Percentiles rank a stretch among this genome's conserved stretches.
phyloP scores from a whole-genome alignment of 164 flowering plant genomes.

The Euptelea pleiosperma region DNA sequence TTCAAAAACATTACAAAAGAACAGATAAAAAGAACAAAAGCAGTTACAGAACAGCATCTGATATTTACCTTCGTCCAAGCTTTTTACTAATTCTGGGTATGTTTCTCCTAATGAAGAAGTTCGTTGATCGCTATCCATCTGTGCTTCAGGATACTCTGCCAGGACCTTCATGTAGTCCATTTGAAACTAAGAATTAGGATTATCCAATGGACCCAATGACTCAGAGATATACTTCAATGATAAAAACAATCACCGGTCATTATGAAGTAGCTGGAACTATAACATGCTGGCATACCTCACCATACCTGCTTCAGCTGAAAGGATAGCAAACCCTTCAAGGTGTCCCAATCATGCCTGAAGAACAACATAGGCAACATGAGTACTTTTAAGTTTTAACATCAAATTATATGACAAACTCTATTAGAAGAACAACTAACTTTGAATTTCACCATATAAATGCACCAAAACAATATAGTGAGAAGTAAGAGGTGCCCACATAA shows the following conservation, averaged over 20 bases:
- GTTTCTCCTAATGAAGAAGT: conserved; percentile 63
- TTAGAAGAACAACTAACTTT: background rate
- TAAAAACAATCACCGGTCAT: background rate
- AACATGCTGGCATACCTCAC: conserved; percentile 49
- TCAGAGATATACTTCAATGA: background rate
- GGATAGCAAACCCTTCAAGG: conserved; percentile 62
- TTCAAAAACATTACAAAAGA: background rate
- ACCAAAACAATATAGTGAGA: background rate
- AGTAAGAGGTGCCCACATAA: background rate
- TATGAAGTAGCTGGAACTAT: conserved; percentile 11
- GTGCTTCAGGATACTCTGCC: conserved; percentile 77
- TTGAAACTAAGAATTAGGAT: conserved; percentile 4
- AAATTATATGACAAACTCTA: background rate
- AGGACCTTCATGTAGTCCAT: conserved; percentile 49
- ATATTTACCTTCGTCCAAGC: conserved; percentile 72
- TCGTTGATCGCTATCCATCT: conserved; percentile 49
- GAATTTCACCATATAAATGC: background rate
- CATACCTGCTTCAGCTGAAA: conserved; percentile 92
- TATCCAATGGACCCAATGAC: background rate
- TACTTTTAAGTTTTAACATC: background rate
- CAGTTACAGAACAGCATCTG: background rate
- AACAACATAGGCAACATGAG: conserved; percentile 5
- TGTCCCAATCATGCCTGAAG: conserved; percentile 83
- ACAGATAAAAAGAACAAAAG: background rate
- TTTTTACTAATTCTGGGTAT: conserved; percentile 47